Evolutionary conservation across 2,329 filamentous ascomycete species (phyloP), one percentile per base, ranked within the genome.

Genomic region (Colletotrichum scovillei): DNA sequence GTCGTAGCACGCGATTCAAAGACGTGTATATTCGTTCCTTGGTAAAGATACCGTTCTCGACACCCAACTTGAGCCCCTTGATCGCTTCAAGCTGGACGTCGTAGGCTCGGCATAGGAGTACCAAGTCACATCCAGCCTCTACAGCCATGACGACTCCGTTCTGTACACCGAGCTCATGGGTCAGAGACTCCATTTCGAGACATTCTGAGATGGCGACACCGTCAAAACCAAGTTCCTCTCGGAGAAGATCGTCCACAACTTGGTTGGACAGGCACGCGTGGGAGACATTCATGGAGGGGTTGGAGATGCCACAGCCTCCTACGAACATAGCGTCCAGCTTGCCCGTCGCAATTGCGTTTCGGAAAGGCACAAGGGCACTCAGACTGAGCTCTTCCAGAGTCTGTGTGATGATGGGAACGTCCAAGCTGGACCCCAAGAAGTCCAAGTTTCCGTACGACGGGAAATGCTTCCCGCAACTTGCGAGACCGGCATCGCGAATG

Each of bases 111-210:
- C 95, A 98, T 1, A 98, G 89, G 6, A 98, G 89, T 5, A 98
- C 91, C 66, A 98, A 86, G 81, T 99, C 97, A 80, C 97, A 98
- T 16, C 97, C 97, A 38, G 97, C 96, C 81, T 98, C 97, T 63
- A 98, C 94, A 4, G 97, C 97, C 95, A 98, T 98, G 77, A 98
- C 95, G 0, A 96, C 98, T 14, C 97, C 97, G 53, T 97, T 96
- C 77, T 96, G 95, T 22, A 99, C 95, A n/a, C 96, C 96, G 63
- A 98, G 97, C 78, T 98, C 97, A 79, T 97, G 94, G 76, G 95
- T 97, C 9, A 98, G 88, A 0, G 95, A 95, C 79, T 98, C 95
- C 96, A 98, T 98, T 81, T 98, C 96, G 8, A 98, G 85, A 76
- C 96, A 98, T 80, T 98, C 96, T 0, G 95, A 98, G 63, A 98